Evolutionary conservation across 768 basidiomycete genomes (phyloP).

Genomic region (Lactarius psammicola): DNA sequence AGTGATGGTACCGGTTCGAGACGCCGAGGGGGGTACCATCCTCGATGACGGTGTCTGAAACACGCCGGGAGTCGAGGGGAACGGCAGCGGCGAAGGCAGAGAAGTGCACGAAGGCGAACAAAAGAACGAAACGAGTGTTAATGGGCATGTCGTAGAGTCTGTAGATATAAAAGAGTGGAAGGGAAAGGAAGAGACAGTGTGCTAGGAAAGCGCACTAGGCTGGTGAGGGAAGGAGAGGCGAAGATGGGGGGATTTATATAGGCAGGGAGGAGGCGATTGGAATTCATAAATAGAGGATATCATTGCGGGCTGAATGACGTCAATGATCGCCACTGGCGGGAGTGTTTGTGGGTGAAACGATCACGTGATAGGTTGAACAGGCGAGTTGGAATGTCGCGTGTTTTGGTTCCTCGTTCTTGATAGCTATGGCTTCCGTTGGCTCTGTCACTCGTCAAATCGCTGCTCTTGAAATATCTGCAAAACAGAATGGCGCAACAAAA

Average conservation of each 20-base stretch:
- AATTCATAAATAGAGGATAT: not conserved
- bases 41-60: constrained; percentile 7
- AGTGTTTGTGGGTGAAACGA: constrained; percentile 1
- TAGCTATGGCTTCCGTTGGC: constrained; percentile 45
- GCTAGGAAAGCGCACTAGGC: not conserved
- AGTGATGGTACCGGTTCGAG: constrained; percentile 4
- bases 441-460: constrained; percentile 66
- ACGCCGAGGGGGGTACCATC: not conserved
- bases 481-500: constrained; percentile 42
- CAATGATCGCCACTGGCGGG: not conserved
- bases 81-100: constrained; percentile 7
- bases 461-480: constrained; percentile 60
- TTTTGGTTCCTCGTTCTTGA: not conserved
- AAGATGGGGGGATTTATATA: constrained; percentile 8
- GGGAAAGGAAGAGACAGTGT: not conserved
- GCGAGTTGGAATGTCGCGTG: not conserved
- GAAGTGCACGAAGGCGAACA: constrained; percentile 23
- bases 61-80: not conserved
- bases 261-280: not conserved
- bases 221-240: not conserved
- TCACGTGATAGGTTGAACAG: constrained; percentile 20
- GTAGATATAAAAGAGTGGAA: constrained; percentile 18
- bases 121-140: constrained; percentile 24
- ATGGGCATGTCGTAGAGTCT: constrained; percentile 13
- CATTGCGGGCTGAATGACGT: constrained; percentile 1